Conservation (phyloP, 2,329 filamentous ascomycete species). For the Aureobasidium sp. region DNA sequence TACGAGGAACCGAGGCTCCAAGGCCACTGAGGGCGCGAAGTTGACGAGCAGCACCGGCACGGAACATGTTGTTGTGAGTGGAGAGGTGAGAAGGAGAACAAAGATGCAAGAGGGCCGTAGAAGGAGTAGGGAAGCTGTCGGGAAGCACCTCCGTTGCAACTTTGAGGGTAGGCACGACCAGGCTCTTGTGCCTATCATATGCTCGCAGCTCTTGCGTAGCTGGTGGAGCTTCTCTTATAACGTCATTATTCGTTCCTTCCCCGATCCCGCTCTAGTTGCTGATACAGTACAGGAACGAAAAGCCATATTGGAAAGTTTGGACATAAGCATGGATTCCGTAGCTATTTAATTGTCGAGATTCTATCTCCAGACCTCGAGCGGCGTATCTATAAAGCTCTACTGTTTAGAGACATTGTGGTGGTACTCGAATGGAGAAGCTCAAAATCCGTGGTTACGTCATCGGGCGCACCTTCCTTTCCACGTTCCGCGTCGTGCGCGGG, state of each 20-base stretch:
- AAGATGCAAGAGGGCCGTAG: neutral
- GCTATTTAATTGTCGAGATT: neutral
- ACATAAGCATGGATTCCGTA: neutral
- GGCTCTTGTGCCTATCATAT: neutral
- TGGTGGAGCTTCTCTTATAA: neutral
- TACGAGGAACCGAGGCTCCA: slow-evolving; percentile 14
- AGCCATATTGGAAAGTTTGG: no score
- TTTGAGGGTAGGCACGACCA: neutral
- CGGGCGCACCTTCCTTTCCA: neutral
- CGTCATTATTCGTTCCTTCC: neutral
- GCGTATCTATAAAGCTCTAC: neutral
- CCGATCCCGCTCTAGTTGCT: neutral
- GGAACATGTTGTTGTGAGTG: slow-evolving; percentile 31
- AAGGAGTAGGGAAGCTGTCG: neutral
- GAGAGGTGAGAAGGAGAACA: neutral
- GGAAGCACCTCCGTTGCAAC: neutral
- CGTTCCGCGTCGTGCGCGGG: slow-evolving; percentile 1
- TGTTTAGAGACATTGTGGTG: neutral
- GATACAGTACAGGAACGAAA: neutral
- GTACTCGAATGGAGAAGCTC: neutral
- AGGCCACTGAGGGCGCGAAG: slow-evolving; percentile 30
- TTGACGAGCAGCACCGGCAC: slow-evolving; percentile 35
- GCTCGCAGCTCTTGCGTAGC: neutral
- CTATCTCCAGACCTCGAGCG: neutral
- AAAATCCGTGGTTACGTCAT: neutral